phyloP scores from a whole-genome alignment of 805 yeast species.

The Metschnikowia henanensis region DNA sequence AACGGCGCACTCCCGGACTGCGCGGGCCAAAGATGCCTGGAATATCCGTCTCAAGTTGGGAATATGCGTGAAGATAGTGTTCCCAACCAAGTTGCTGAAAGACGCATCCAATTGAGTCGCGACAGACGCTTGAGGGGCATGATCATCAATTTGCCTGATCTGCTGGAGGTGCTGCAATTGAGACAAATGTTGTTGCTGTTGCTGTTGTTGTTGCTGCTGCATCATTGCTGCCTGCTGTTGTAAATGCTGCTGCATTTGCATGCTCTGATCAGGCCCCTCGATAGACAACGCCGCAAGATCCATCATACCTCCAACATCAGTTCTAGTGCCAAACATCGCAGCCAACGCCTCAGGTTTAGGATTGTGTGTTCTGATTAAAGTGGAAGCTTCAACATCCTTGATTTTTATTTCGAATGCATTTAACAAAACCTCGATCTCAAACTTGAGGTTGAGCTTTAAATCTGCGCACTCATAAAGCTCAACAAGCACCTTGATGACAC shows the following conservation, averaged over 20 bases:
- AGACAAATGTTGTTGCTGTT: slow-evolving; percentile 22
- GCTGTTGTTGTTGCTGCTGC: slow-evolving; percentile 30
- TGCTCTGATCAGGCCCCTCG: slow-evolving; percentile 26
- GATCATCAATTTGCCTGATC: slow-evolving; percentile 15
- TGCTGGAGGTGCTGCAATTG: slow-evolving; percentile 23
- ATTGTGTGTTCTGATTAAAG: slow-evolving; percentile 50
- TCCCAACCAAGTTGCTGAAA: slow-evolving; percentile 63
- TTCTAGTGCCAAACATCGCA: slow-evolving; percentile 41
- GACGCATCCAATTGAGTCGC: slow-evolving; percentile 44
- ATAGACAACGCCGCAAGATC: slow-evolving; percentile 35
- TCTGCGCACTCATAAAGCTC: slow-evolving; percentile 82
- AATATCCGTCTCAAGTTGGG: slow-evolving; percentile 80
- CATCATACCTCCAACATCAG: slow-evolving; percentile 28
- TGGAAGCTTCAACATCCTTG: slow-evolving; percentile 61
- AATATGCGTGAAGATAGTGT: slow-evolving; percentile 73
- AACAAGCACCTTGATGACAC: slow-evolving; percentile 68
- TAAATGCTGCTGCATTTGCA: slow-evolving; percentile 14
- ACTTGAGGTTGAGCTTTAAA: slow-evolving; percentile 81
- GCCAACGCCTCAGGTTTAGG: slow-evolving; percentile 44
- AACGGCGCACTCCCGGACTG: slow-evolving; percentile 85
- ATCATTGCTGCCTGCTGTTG: slow-evolving; percentile 18
- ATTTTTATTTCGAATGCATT: slow-evolving; percentile 65
- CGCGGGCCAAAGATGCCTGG: slow-evolving; percentile 79
- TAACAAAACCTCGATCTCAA: slow-evolving; percentile 91
- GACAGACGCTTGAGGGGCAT: slow-evolving; percentile 12